Conservation (phyloP, 345 rosid genomes). For the Camelina neglecta region DNA sequence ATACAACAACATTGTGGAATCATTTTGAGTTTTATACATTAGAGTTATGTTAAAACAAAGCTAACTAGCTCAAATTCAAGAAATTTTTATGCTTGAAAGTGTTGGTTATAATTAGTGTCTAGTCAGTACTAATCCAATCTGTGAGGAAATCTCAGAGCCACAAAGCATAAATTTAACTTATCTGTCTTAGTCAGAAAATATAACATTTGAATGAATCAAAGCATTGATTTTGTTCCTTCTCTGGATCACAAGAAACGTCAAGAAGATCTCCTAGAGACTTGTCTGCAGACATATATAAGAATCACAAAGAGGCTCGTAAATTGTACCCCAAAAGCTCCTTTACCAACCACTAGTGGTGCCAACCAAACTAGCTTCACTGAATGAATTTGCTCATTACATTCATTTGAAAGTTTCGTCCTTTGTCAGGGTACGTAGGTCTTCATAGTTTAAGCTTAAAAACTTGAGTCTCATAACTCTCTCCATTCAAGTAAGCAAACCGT, state of each 20-base stretch:
- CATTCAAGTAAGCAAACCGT: too few relatives aligned
- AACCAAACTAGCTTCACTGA: neutral
- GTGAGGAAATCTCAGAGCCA: slow-evolving; percentile 12
- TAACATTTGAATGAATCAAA: neutral
- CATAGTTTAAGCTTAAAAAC: too few relatives aligned
- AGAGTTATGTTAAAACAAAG: slow-evolving; percentile 7
- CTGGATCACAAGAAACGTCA: neutral
- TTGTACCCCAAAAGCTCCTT: too few relatives aligned
- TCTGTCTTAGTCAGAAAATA: slow-evolving; percentile 1
- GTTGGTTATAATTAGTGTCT: neutral
- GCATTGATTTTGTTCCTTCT: neutral
- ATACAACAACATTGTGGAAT: slow-evolving; percentile 21
- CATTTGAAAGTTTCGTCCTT: too few relatives aligned
- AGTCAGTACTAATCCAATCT: slow-evolving; percentile 37
- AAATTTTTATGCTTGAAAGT: slow-evolving; percentile 7
- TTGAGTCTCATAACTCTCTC: too few relatives aligned
- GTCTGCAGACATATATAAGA: neutral
- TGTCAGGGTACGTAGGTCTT: too few relatives aligned
- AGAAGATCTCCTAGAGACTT: neutral
- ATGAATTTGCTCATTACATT: neutral
- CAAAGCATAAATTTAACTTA: neutral
- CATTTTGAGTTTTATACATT: slow-evolving; percentile 14
- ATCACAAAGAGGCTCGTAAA: neutral
- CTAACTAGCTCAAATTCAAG: slow-evolving; percentile 16
- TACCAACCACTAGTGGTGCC: too few relatives aligned